Conservation (phyloP, 768 basidiomycete genomes). For the Antrodiella citrinella region DNA sequence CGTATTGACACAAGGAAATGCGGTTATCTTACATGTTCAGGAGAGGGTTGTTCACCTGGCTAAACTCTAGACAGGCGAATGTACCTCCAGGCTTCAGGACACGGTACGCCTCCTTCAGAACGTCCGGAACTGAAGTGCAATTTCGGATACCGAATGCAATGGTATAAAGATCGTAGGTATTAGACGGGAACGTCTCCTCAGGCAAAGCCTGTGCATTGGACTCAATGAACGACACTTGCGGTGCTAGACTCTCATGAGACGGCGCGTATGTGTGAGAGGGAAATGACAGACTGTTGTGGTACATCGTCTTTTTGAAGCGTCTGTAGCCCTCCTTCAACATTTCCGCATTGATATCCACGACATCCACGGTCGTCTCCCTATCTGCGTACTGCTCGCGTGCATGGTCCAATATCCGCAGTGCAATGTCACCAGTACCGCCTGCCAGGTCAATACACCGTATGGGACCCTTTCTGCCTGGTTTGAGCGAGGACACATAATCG, state of each 20-base stretch:
- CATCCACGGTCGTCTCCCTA: slow-evolving; percentile 79
- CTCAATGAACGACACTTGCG: slow-evolving; percentile 88
- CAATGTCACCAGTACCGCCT: slow-evolving; percentile 97
- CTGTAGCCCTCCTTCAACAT: slow-evolving; percentile 92
- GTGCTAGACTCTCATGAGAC: slow-evolving; percentile 42
- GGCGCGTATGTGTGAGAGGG: background rate
- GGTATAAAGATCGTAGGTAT: slow-evolving; percentile 92
- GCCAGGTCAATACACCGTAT: slow-evolving; percentile 90
- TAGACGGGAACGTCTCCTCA: slow-evolving; percentile 56
- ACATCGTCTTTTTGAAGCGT: slow-evolving; percentile 95
- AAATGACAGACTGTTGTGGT: slow-evolving; percentile 76
- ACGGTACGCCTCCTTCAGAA: slow-evolving; percentile 82
- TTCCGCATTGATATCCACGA: slow-evolving; percentile 91
- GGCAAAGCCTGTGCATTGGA: slow-evolving; percentile 86
- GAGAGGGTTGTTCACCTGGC: slow-evolving; percentile 82
- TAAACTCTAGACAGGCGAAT: slow-evolving; percentile 95
- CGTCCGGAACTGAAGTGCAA: slow-evolving; percentile 86
- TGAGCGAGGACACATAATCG: slow-evolving; percentile 65
- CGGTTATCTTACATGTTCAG: slow-evolving; percentile 68
- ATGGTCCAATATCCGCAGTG: slow-evolving; percentile 84
- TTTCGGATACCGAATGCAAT: slow-evolving; percentile 99
- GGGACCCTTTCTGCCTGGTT: slow-evolving; percentile 69
- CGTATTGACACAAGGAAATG: background rate
- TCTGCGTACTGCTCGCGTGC: slow-evolving; percentile 86
- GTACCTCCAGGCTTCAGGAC: slow-evolving; percentile 95